Percentiles rank a stretch among this genome's conserved stretches.
Conservation (phyloP, 1,139 yeast genomes). For the Suhomyces taliae region DNA sequence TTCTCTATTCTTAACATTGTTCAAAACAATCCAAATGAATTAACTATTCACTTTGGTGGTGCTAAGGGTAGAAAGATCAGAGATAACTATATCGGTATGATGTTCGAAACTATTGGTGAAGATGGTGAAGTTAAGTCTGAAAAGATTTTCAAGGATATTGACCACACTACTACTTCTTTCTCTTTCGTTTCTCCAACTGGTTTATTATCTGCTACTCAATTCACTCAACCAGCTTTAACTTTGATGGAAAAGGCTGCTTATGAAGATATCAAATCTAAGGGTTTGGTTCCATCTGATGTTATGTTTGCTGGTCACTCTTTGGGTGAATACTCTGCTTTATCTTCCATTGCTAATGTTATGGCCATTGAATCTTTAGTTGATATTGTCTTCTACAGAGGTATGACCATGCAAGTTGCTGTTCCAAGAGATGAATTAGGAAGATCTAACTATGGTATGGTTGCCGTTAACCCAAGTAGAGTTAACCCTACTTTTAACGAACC, state of each 20-base stretch:
- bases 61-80: conserved; percentile 94
- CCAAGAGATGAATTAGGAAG: conserved; percentile 95
- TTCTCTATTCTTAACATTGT: conserved; percentile 96
- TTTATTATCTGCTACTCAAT: conserved; percentile 94
- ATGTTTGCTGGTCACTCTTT: conserved; percentile 99
- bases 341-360: conserved; percentile 97
- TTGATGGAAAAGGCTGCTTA: conserved; percentile 99
- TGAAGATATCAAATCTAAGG: conserved; percentile 95
- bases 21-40: conserved; percentile 90
- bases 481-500: conserved; percentile 86
- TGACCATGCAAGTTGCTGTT: conserved; percentile 99
- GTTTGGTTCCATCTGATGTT: conserved; percentile 89
- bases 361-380: conserved; percentile 97
- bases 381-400: conserved; percentile 99
- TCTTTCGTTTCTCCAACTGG: conserved; percentile 95
- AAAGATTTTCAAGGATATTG: conserved; percentile 92
- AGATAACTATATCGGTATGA: conserved; percentile 93
- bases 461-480: conserved; percentile 94
- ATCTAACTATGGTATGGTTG: conserved; percentile 99
- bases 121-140: conserved; percentile 85
- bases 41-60: conserved; percentile 97
- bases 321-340: conserved; percentile 97
- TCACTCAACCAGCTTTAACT: conserved; percentile 98
- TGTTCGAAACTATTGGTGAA: conserved; percentile 90
- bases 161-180: conserved; percentile 74